Evolutionary conservation across 164 flowering plant genomes (phyloP).

Genomic region (Taxillus chinensis): DNA sequence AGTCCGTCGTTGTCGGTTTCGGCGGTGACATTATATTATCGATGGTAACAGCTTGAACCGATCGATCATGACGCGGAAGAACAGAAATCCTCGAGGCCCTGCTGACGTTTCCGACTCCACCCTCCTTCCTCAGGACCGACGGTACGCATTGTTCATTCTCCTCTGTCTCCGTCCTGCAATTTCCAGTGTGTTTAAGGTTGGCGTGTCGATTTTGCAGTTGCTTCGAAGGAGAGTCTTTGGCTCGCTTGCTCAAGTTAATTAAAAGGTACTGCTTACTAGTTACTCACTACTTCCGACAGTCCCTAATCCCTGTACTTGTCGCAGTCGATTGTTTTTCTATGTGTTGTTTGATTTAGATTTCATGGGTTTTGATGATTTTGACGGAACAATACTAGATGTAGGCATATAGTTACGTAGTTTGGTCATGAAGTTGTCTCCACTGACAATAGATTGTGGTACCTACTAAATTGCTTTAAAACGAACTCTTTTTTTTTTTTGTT

Average conservation of each 20-base stretch:
- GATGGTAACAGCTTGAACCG: background rate
- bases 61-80: constrained; percentile 15
- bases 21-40: too few relatives aligned
- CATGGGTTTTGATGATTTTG: too few relatives aligned
- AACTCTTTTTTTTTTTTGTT: background rate
- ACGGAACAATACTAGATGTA: background rate
- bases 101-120: constrained; percentile 9
- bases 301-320: background rate
- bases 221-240: constrained; percentile 55
- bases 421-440: background rate
- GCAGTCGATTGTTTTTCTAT: background rate
- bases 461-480: too few relatives aligned
- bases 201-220: constrained; percentile 15
- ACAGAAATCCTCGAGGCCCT: constrained; percentile 11
- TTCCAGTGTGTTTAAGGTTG: background rate
- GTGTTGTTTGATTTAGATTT: background rate
- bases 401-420: background rate
- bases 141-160: constrained; percentile 5
- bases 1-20: too few relatives aligned
- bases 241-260: constrained; percentile 33
- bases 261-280: constrained; percentile 23
- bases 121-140: constrained; percentile 11
- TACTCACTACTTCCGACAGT: background rate
- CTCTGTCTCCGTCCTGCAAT: too few relatives aligned
- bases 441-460: too few relatives aligned